A percentile compares a stretch with the other conserved stretches of the same genome.
Conservation (phyloP, 1,284 basidiomycete species). For the Moesziomyces sp. region DNA sequence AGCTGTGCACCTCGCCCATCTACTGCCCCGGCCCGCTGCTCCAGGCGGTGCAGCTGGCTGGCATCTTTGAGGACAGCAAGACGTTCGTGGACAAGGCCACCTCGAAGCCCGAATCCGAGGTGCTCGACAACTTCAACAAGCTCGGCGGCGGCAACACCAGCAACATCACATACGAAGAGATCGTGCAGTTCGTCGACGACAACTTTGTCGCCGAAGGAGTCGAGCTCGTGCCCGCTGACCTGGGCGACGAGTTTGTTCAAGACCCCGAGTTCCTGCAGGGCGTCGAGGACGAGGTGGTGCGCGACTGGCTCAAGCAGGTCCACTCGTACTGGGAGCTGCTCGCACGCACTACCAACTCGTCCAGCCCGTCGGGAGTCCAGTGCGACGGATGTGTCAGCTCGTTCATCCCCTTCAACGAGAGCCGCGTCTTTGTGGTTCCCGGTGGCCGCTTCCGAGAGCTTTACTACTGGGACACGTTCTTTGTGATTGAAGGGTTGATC, state of each 20-base stretch:
- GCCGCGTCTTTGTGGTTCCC: slow-evolving; percentile 84
- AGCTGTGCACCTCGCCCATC: slow-evolving; percentile 53
- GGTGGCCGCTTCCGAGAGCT: slow-evolving; percentile 77
- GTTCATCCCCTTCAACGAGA: slow-evolving; percentile 82
- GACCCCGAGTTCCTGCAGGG: slow-evolving; percentile 78
- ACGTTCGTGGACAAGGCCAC: slow-evolving; percentile 81
- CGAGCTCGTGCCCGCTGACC: slow-evolving; percentile 76
- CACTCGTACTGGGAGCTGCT: slow-evolving; percentile 85
- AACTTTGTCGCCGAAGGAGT: slow-evolving; percentile 86
- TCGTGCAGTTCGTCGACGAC: slow-evolving; percentile 77
- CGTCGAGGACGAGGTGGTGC: slow-evolving; percentile 77
- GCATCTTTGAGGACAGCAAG: slow-evolving; percentile 83
- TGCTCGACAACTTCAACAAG: slow-evolving; percentile 77
- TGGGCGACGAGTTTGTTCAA: slow-evolving; percentile 74
- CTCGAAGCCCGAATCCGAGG: slow-evolving; percentile 71
- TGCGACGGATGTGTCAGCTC: slow-evolving; percentile 78
- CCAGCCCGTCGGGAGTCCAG: slow-evolving; percentile 72
- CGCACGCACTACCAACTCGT: slow-evolving; percentile 78
- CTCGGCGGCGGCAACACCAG: slow-evolving; percentile 71
- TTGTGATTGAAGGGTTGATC: slow-evolving; percentile 75
- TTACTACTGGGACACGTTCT: slow-evolving; percentile 59
- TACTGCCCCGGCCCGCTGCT: slow-evolving; percentile 63
- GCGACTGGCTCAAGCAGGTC: slow-evolving; percentile 80
- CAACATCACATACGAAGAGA: slow-evolving; percentile 71
- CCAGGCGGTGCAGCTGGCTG: slow-evolving; percentile 79